Evolutionary conservation across 192 early-diverging fungal species (phyloP), one percentile per base, ranked within the genome.

Genomic region (Dissophora ornata): DNA sequence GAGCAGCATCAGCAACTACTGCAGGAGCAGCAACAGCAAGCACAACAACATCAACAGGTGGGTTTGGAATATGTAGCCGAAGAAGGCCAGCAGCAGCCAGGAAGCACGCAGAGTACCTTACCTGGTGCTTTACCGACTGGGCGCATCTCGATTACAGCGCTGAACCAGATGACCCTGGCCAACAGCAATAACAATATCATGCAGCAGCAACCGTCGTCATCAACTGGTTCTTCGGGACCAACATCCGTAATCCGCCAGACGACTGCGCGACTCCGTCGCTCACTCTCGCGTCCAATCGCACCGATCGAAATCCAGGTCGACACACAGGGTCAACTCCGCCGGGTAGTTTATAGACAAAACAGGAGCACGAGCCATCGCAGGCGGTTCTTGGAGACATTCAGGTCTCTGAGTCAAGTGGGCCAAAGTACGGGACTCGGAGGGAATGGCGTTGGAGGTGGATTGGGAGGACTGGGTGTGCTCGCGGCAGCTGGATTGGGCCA

Each of bases 261-360:
- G 5, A 62, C 71, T 0, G 71, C 71, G 1, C 49, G 71, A 30
- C 34, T 67, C 4, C 64, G 71, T 36, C 71, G 63, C 1, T 77
- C 71, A 11, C 63, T 77, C 16, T 56, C 64, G 3, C 57, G 57
- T 24, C 64, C 71, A 0, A 55, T 47, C 0, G 34, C 54, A 42
- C 71, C 71, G 2, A 62, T 77, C 12, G 71, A 77, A 45, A 77
- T 77, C 30, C 71, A 77, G 26, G 63, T 77, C 2, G 71, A 77
- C 46, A 24, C 57, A 1, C 71, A 67, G 10, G 71, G 71, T 8
- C 71, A 77, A 13, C 71, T 77, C 15, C 64, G 71, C 41, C 26
- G 71, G 15, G 44, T 77, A 13, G 63, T 77, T 1, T 77, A 77
- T 28, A 53, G 71, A 5, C 63, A 77, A 19, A 50, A 53, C 19